phyloP scores from a whole-genome alignment of 2,329 filamentous ascomycete species.

The Neofusicoccum cordaticola region DNA sequence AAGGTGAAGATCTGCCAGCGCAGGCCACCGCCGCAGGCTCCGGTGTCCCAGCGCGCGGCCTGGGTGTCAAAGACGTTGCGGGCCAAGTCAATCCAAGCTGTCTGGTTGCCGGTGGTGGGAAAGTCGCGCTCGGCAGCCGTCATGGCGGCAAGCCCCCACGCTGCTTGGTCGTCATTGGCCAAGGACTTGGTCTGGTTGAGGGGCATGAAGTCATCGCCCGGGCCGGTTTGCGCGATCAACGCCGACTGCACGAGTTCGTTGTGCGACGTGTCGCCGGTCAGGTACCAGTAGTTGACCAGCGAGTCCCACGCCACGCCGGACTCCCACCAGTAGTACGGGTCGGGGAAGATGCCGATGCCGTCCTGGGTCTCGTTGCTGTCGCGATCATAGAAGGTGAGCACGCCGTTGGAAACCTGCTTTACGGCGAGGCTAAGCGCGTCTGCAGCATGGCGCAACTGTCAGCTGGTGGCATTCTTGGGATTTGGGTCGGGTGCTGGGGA shows the following conservation, averaged over 20 bases:
- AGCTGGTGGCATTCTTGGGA: background rate
- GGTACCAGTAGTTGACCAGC: constrained; percentile 45
- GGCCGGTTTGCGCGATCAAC: constrained; percentile 43
- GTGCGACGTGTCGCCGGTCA: constrained; percentile 46
- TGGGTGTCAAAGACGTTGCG: constrained; percentile 72
- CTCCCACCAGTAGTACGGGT: constrained; percentile 50
- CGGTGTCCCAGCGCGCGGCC: constrained; percentile 65
- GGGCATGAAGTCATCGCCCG: constrained; percentile 43
- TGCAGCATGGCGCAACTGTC: background rate
- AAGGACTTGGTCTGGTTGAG: constrained; percentile 43
- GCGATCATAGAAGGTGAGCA: background rate
- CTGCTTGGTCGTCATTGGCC: constrained; percentile 74
- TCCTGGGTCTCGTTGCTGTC: constrained; percentile 34
- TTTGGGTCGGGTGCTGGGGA: background rate
- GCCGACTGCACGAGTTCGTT: constrained; percentile 40
- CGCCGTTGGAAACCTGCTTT: background rate
- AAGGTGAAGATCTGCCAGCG: constrained; percentile 77
- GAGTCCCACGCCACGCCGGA: constrained; percentile 40
- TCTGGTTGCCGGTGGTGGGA: constrained; percentile 54
- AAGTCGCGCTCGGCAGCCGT: constrained; percentile 67
- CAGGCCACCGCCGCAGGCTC: constrained; percentile 67
- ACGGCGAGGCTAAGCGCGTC: background rate
- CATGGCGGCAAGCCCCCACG: constrained; percentile 68
- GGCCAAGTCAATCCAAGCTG: constrained; percentile 65
- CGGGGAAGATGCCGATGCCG: constrained; percentile 44